phyloP scores from a whole-genome alignment of 129 eudicot genomes.

The Lonicera japonica region DNA sequence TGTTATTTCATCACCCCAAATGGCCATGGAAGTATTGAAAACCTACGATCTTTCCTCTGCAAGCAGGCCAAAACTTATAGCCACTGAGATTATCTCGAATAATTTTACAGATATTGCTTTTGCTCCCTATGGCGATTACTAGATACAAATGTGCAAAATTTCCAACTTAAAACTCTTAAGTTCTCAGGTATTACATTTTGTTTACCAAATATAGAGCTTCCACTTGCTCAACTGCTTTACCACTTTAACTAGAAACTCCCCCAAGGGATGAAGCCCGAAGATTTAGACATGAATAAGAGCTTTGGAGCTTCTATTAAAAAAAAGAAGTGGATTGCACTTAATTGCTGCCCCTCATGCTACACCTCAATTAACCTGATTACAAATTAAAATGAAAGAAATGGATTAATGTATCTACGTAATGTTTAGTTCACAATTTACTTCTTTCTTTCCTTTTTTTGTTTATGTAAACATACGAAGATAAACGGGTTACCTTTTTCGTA shows the following conservation, averaged over 20 bases:
- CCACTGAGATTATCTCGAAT: background rate
- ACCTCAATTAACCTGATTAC: no score
- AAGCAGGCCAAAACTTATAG: background rate
- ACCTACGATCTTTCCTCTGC: constrained; percentile 3
- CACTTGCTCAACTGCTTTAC: background rate
- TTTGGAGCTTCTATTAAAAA: constrained; percentile 6
- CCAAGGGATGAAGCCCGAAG: constrained; percentile 4
- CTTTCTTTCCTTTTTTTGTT: no score
- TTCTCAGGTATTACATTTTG: constrained; percentile 5
- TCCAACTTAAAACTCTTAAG: constrained; percentile 2
- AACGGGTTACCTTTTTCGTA: no score
- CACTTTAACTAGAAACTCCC: constrained; percentile 13
- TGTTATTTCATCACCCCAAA: background rate
- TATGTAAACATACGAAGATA: no score
- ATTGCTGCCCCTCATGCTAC: no score
- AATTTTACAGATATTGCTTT: constrained; percentile 1
- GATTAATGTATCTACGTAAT: no score
- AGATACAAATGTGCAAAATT: constrained; percentile 3
- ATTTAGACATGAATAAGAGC: constrained; percentile 16
- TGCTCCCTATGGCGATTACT: constrained; percentile 5
- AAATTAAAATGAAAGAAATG: no score
- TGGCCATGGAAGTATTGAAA: constrained; percentile 1
- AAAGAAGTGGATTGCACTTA: background rate
- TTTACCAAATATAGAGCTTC: constrained; percentile 9
- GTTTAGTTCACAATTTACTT: no score